Evolutionary conservation across 805 yeast species (phyloP).

Genomic region (Kuraishia ogatae): DNA sequence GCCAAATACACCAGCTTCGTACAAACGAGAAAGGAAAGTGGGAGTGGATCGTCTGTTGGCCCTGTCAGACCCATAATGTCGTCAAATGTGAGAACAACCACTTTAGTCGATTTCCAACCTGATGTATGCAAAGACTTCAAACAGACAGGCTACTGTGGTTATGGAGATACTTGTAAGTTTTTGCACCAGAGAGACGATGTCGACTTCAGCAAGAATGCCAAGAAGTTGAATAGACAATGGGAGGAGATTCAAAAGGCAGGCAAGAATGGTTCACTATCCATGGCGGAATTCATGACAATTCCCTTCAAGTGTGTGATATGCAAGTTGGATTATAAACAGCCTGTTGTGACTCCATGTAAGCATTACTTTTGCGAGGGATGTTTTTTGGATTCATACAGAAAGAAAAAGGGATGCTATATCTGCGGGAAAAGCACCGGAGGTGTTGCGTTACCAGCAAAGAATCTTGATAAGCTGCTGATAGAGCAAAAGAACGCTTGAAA

Average conservation of each 20-base stretch:
- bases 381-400: conserved; percentile 38
- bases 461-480: conserved; percentile 10
- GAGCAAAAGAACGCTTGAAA: not conserved
- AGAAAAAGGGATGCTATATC: conserved; percentile 38
- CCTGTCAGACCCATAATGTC: conserved; percentile 7
- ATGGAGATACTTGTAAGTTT: conserved; percentile 95
- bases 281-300: conserved; percentile 18
- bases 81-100: conserved; percentile 51
- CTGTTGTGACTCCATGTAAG: conserved; percentile 51
- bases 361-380: conserved; percentile 62
- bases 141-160: conserved; percentile 93
- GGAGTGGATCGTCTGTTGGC: not conserved
- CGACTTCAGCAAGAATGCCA: conserved; percentile 79
- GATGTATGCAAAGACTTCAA: conserved; percentile 90
- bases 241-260: not conserved
- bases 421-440: conserved; percentile 60
- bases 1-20: conserved; percentile 20
- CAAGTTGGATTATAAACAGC: conserved; percentile 40
- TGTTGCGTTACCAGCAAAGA: conserved; percentile 42
- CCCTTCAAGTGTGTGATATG: conserved; percentile 63
- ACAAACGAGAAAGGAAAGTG: conserved; percentile 10
- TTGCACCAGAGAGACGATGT: conserved; percentile 67
- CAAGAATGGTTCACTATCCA: not conserved
- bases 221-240: conserved; percentile 18
- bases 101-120: conserved; percentile 78